phyloP scores from a whole-genome alignment of 2,329 filamentous ascomycete genomes.

The Pyrenophora teres region DNA sequence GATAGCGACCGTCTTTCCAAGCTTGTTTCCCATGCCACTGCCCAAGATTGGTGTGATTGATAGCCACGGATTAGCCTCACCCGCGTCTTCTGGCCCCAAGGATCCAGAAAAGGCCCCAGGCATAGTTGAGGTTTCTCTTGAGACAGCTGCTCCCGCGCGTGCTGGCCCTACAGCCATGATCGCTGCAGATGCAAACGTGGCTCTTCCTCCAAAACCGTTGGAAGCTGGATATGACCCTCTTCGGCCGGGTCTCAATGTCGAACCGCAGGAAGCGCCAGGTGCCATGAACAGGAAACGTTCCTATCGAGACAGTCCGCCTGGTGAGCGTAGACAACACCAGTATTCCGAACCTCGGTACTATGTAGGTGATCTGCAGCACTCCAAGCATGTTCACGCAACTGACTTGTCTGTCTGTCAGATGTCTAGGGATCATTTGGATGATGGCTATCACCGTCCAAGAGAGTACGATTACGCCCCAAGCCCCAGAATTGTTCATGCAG shows the following conservation, averaged over 20 bases:
- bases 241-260: conserved; percentile 40
- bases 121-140: conserved; percentile 22
- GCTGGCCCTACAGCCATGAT: conserved; percentile 26
- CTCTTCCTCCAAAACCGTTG: conserved; percentile 39
- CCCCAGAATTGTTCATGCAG: conserved; percentile 33
- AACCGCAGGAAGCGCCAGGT: conserved; percentile 21
- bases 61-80: conserved; percentile 30
- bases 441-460: conserved; percentile 31
- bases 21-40: conserved; percentile 49
- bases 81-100: conserved; percentile 37
- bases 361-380: conserved; percentile 33
- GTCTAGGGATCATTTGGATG: conserved; percentile 35
- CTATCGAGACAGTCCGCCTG: conserved; percentile 31
- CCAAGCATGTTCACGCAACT: conserved; percentile 16
- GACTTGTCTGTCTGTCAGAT: conserved; percentile 26
- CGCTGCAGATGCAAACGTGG: conserved; percentile 35
- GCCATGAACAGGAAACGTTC: conserved; percentile 28
- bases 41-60: conserved; percentile 50
- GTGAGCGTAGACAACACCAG: conserved; percentile 36
- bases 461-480: conserved; percentile 40
- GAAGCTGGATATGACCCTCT: conserved; percentile 58
- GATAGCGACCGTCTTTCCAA: conserved; percentile 58
- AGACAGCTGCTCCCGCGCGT: conserved; percentile 20
- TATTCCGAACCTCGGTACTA: conserved; percentile 42
- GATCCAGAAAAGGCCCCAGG: conserved; percentile 33